A percentile compares a stretch with the other conserved stretches of the same genome.
Evolutionary conservation across 306 rosid genomes (phyloP).

Genomic region (Potentilla sterilis): DNA sequence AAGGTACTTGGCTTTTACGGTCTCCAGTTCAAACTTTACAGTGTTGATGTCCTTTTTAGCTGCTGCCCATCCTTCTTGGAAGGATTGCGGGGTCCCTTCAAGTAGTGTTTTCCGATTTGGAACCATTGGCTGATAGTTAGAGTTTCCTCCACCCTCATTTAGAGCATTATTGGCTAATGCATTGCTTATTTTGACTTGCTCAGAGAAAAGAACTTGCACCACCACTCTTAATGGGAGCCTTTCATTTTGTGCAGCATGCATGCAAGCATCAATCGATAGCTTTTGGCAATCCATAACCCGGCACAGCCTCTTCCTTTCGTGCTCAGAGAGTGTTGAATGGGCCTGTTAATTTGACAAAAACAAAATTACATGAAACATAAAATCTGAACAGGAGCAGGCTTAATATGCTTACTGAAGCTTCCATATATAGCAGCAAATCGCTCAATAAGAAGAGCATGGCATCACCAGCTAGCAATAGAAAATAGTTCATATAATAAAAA

Average conservation of each 20-base stretch:
- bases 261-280: constrained; percentile 94
- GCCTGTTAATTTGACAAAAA: constrained; percentile 51
- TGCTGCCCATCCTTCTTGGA: constrained; percentile 95
- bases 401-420: not conserved
- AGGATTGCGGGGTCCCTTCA: constrained; percentile 91
- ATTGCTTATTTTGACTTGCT: constrained; percentile 89
- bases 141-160: constrained; percentile 59
- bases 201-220: constrained; percentile 93
- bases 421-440: not conserved
- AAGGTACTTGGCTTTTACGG: constrained; percentile 71
- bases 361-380: not conserved
- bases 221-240: constrained; percentile 93
- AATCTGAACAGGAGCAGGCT: not conserved
- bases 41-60: constrained; percentile 95
- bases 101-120: constrained; percentile 75
- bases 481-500: not conserved
- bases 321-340: constrained; percentile 90
- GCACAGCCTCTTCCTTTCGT: constrained; percentile 91
- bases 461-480: not conserved
- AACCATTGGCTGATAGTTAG: constrained; percentile 63
- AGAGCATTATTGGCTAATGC: constrained; percentile 61
- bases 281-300: constrained; percentile 98
- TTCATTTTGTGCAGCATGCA: constrained; percentile 98
- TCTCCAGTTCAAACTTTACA: constrained; percentile 87
- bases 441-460: not conserved